These are phyloP conservation scores for Didymellaceae sp. DNA, from an alignment of 2,329 filamentous ascomycete genomes.

Conservation along the genomic window DNA sequence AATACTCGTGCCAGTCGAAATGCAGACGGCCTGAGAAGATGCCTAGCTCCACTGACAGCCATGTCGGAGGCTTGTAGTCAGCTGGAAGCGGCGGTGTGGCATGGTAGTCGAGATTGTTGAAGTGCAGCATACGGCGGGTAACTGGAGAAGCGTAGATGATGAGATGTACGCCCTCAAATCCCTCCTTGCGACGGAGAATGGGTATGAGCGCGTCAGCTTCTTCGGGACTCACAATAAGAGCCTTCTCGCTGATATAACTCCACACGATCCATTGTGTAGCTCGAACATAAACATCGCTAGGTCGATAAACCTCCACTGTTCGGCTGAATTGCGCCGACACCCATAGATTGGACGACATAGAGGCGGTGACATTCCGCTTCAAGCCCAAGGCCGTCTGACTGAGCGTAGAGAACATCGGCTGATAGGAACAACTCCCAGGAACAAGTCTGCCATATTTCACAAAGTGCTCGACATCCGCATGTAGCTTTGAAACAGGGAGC, in stretches of 20 bases:
- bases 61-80: constrained; percentile 54
- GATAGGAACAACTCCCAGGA: constrained; percentile 47
- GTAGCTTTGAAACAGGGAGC: constrained; percentile 55
- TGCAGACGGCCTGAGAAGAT: constrained; percentile 68
- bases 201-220: constrained; percentile 65
- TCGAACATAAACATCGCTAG: constrained; percentile 55
- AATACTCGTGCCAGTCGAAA: constrained; percentile 58
- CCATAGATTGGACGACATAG: constrained; percentile 38
- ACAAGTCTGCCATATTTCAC: constrained; percentile 54
- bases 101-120: constrained; percentile 63
- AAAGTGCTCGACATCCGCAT: constrained; percentile 57
- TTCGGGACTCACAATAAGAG: constrained; percentile 66
- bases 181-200: constrained; percentile 39
- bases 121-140: constrained; percentile 65
- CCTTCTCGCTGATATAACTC: constrained; percentile 55
- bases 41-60: constrained; percentile 65
- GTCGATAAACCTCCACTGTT: constrained; percentile 50
- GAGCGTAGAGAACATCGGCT: constrained; percentile 54
- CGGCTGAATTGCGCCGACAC: constrained; percentile 57
- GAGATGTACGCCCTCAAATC: constrained; percentile 50
- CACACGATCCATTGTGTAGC: constrained; percentile 69
- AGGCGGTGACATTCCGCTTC: constrained; percentile 39
- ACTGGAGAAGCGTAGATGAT: constrained; percentile 66
- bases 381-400: constrained; percentile 47
- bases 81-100: constrained; percentile 56